phyloP scores from a whole-genome alignment of 2,329 filamentous ascomycete species.

The Aspergillus neoniger region DNA sequence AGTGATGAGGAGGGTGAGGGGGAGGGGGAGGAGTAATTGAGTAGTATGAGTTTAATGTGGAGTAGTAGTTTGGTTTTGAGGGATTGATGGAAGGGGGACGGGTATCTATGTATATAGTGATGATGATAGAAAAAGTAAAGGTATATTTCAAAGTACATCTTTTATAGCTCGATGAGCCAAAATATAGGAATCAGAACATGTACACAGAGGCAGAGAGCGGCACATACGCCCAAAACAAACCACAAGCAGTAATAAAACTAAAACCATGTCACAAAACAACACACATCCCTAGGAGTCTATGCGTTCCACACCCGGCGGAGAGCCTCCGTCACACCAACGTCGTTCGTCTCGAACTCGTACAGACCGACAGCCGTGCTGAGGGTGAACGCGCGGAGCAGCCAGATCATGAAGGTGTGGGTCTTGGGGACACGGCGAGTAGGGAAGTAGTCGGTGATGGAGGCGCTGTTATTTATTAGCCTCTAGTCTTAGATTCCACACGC shows the following conservation, averaged over 20 bases:
- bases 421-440: slow-evolving; percentile 70
- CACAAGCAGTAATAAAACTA: slow-evolving; percentile 16
- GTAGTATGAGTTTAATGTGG: too few species aligned
- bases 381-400: slow-evolving; percentile 77
- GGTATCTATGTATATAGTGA: too few species aligned
- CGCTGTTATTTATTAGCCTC: slow-evolving; percentile 40
- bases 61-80: too few species aligned
- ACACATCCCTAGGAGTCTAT: slow-evolving; percentile 33
- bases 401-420: slow-evolving; percentile 67
- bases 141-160: slow-evolving; percentile 11
- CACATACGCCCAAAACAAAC: slow-evolving; percentile 24
- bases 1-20: slow-evolving; percentile 22
- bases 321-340: slow-evolving; percentile 89
- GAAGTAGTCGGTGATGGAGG: slow-evolving; percentile 88
- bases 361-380: slow-evolving; percentile 81
- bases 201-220: slow-evolving; percentile 34
- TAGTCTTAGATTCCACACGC: neutral
- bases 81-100: too few species aligned
- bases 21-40: slow-evolving; percentile 6
- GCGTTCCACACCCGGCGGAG: slow-evolving; percentile 89
- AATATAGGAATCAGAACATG: slow-evolving; percentile 29
- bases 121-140: neutral
- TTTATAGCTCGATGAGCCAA: slow-evolving; percentile 21
- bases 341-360: slow-evolving; percentile 99
- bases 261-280: slow-evolving; percentile 28